Evolutionary conservation across 148 eudicot species (phyloP).

Genomic region (Spergularia bocconei): DNA sequence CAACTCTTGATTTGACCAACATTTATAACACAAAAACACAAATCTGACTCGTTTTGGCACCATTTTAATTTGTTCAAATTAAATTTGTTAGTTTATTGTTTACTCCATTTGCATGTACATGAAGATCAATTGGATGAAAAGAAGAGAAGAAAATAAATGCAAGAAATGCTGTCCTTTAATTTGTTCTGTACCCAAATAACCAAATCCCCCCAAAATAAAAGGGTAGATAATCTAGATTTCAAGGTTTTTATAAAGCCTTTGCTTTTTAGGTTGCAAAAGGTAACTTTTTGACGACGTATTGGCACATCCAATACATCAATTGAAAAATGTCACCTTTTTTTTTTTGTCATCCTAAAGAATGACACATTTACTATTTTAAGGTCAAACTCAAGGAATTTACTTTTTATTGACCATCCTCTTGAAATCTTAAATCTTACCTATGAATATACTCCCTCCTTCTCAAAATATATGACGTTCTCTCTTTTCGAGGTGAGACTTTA

Average conservation of each 20-base stretch:
- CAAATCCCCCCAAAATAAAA: not conserved
- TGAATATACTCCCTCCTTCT: no score
- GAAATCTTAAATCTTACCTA: not conserved
- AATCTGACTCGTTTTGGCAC: no score
- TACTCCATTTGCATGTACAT: not conserved
- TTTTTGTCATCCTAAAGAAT: constrained; percentile 13
- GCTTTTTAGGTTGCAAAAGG: constrained; percentile 8
- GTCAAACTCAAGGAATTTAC: constrained; percentile 25
- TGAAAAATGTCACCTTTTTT: constrained; percentile 27
- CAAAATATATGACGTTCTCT: no score
- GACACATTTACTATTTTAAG: constrained; percentile 15
- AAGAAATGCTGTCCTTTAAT: not conserved
- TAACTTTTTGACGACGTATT: constrained; percentile 18
- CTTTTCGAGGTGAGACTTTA: no score
- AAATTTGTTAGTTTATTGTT: not conserved
- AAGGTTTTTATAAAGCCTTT: not conserved
- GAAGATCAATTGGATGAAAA: not conserved
- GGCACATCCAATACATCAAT: constrained; percentile 20
- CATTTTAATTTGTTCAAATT: not conserved
- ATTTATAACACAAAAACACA: no score
- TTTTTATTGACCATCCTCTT: constrained; percentile 11
- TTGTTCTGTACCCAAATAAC: not conserved
- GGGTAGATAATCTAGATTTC: constrained; percentile 11
- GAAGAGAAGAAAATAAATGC: constrained; percentile 14
- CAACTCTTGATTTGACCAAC: no score